A percentile compares a stretch with the other conserved stretches of the same genome.
Conservation (phyloP, 805 yeast species). For the Blastobotrys terrestris region DNA sequence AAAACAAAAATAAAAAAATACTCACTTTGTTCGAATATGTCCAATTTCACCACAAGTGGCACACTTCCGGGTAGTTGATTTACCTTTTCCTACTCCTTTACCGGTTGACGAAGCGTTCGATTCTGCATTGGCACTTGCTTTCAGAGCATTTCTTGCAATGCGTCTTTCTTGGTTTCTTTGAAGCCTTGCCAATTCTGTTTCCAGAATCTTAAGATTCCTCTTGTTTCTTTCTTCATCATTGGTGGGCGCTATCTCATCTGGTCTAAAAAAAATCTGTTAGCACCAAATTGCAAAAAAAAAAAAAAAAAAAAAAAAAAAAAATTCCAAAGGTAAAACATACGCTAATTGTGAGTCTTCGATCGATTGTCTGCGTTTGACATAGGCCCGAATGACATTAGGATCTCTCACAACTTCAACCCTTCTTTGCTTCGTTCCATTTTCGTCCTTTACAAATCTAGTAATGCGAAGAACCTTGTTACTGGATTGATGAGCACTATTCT, state of each 20-base stretch:
- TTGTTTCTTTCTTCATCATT: constrained; percentile 79
- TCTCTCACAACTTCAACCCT: constrained; percentile 72
- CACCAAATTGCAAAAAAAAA: too few species aligned
- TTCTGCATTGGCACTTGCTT: constrained; percentile 28
- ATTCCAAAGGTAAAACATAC: background rate
- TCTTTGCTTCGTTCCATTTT: constrained; percentile 80
- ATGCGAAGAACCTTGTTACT: constrained; percentile 48
- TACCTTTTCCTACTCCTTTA: constrained; percentile 69
- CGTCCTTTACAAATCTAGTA: constrained; percentile 73
- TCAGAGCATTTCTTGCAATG: constrained; percentile 49
- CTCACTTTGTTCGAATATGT: constrained; percentile 74
- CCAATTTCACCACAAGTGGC: constrained; percentile 95
- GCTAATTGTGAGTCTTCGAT: constrained; percentile 60
- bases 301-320: too few species aligned
- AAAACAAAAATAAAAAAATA: background rate
- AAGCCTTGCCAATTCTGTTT: constrained; percentile 76
- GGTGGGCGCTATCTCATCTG: constrained; percentile 69
- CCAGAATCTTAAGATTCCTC: constrained; percentile 63
- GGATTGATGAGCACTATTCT: constrained; percentile 24
- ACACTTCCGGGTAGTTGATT: constrained; percentile 73
- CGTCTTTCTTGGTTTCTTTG: constrained; percentile 70
- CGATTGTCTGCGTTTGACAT: constrained; percentile 62
- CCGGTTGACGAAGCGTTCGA: constrained; percentile 30
- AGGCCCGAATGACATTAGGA: constrained; percentile 81
- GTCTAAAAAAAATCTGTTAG: constrained; percentile 19